These are phyloP conservation scores for Misopates orontium DNA, from an alignment of 257 asterid genomes.

Conservation along the genomic window DNA sequence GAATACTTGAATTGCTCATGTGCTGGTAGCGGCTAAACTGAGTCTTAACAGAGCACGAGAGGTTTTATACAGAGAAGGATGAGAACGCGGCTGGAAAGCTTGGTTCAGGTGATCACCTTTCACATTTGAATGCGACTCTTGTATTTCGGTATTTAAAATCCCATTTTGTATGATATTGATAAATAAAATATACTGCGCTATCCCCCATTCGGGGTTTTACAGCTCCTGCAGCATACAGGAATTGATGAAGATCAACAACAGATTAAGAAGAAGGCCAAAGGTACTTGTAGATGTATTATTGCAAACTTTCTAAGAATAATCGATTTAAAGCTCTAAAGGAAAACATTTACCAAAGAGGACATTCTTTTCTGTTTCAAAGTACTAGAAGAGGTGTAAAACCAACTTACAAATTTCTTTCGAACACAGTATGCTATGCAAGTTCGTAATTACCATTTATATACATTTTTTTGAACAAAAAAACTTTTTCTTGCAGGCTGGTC, in stretches of 20 bases:
- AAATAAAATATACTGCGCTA: constrained; percentile 16
- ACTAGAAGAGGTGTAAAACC: background rate
- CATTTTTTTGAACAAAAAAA: too few relatives aligned
- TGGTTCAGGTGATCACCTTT: constrained; percentile 63
- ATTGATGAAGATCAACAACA: constrained; percentile 44
- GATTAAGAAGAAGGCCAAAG: constrained; percentile 40
- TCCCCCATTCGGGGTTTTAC: constrained; percentile 24
- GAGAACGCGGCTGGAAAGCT: constrained; percentile 64
- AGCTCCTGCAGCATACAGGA: constrained; percentile 51
- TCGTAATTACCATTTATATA: too few relatives aligned
- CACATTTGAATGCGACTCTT: constrained; percentile 1
- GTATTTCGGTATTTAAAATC: background rate
- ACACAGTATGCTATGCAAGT: too few relatives aligned
- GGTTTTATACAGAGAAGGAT: constrained; percentile 81
- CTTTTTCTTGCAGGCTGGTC: background rate
- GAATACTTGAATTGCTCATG: background rate
- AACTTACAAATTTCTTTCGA: background rate
- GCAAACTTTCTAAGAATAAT: background rate
- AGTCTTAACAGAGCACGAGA: constrained; percentile 64
- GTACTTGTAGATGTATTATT: constrained; percentile 26
- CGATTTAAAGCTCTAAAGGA: background rate
- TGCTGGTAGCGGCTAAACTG: constrained; percentile 26
- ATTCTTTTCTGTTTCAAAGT: background rate
- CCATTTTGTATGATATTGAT: constrained; percentile 13
- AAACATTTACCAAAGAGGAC: background rate